These are phyloP conservation scores for Waltergamsia citrina DNA, from an alignment of 2,329 filamentous ascomycete species.

Conservation along the genomic window DNA sequence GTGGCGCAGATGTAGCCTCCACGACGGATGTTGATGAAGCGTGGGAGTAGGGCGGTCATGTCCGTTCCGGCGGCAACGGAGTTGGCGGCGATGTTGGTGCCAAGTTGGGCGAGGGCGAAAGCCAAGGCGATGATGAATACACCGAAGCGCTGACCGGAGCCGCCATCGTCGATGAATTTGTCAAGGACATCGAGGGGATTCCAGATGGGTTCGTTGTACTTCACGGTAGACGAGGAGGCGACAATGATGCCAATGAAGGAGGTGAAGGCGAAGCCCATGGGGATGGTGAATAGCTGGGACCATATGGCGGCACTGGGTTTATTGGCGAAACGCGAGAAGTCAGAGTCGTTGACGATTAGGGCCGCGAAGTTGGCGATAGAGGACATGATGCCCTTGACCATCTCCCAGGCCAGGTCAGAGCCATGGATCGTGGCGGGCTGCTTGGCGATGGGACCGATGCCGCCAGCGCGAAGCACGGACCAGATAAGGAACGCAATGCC, in stretches of 20 bases:
- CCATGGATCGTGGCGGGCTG: constrained; percentile 56
- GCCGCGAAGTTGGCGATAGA: constrained; percentile 88
- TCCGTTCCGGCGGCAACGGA: constrained; percentile 77
- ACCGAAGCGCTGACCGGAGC: constrained; percentile 59
- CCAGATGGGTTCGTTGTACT: constrained; percentile 62
- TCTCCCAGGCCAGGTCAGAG: constrained; percentile 66
- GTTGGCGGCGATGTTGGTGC: constrained; percentile 83
- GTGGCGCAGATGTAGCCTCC: constrained; percentile 78
- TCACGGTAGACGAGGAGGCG: constrained; percentile 60
- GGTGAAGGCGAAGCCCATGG: constrained; percentile 63
- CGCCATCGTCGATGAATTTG: constrained; percentile 59
- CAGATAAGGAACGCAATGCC: constrained; percentile 82
- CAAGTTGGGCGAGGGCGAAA: constrained; percentile 72
- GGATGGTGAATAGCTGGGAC: constrained; percentile 71
- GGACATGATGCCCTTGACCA: constrained; percentile 80
- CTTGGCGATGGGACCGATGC: constrained; percentile 72
- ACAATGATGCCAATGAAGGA: constrained; percentile 79
- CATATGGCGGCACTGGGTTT: constrained; percentile 70
- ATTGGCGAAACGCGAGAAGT: constrained; percentile 75
- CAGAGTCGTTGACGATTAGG: constrained; percentile 72
- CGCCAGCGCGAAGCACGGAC: constrained; percentile 72
- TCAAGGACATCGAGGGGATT: constrained; percentile 61
- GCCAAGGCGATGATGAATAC: constrained; percentile 64
- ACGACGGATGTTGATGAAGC: constrained; percentile 75
- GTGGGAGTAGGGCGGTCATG: constrained; percentile 69